phyloP scores from a whole-genome alignment of 2,329 filamentous ascomycete species.

The Paradendryphiella salina region DNA sequence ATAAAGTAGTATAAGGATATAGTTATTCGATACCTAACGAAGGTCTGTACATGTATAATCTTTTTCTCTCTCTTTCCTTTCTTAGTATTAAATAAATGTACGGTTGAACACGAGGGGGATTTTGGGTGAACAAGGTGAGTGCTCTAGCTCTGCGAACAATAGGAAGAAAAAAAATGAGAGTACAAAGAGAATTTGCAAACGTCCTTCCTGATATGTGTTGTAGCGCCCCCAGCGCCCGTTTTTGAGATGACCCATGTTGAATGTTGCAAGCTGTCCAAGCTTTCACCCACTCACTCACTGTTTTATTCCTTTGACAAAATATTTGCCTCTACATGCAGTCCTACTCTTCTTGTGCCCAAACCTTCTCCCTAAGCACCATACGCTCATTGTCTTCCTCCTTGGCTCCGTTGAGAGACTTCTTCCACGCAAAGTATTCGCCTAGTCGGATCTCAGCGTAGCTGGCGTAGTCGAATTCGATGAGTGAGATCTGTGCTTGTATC shows the following conservation, averaged over 20 bases:
- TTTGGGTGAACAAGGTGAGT: too few relatives aligned
- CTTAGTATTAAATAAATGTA: too few relatives aligned
- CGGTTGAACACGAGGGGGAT: too few relatives aligned
- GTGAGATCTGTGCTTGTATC: conserved; percentile 90
- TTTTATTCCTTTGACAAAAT: too few relatives aligned
- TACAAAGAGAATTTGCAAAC: neutral
- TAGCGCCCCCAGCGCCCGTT: neutral
- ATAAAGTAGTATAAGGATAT: too few relatives aligned
- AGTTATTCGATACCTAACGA: too few relatives aligned
- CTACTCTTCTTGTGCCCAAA: conserved; percentile 69
- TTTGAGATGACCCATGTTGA: neutral
- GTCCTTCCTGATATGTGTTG: too few relatives aligned
- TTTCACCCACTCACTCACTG: neutral
- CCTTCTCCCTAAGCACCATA: conserved; percentile 70
- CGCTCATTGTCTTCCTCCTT: conserved; percentile 61
- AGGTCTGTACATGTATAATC: too few relatives aligned
- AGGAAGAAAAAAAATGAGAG: neutral
- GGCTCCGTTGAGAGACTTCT: conserved; percentile 69
- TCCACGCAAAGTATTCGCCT: conserved; percentile 92
- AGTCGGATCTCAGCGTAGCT: conserved; percentile 84
- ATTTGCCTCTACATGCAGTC: neutral
- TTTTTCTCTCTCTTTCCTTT: too few relatives aligned
- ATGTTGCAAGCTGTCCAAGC: neutral
- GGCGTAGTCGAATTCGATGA: conserved; percentile 97
- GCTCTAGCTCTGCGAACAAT: too few relatives aligned